These are phyloP conservation scores for Hyaloscypha variabilis DNA, from an alignment of 495 filamentous ascomycete genomes.

Conservation along the genomic window DNA sequence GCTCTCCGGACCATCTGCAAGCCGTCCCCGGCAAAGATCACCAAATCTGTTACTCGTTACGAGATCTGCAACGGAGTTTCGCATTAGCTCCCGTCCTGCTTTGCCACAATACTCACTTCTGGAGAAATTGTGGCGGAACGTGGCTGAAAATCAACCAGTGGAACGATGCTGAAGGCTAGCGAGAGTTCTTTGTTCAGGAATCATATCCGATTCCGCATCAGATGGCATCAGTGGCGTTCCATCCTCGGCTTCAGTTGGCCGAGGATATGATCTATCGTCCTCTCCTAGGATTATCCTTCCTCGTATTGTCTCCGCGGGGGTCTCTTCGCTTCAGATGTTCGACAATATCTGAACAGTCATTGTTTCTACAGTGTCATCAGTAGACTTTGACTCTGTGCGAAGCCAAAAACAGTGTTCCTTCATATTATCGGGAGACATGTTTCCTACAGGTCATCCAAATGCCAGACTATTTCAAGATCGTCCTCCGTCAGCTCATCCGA, in stretches of 20 bases:
- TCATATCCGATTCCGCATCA: not conserved
- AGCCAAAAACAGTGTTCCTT: not conserved
- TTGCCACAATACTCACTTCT: not conserved
- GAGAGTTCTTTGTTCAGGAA: not conserved
- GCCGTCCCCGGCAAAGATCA: not conserved
- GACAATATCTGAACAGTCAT: conserved; percentile 8
- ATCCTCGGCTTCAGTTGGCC: conserved; percentile 1
- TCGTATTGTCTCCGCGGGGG: not conserved
- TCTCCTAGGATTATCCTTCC: not conserved
- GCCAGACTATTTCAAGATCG: conserved; percentile 6
- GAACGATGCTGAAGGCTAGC: not conserved
- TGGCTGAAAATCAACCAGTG: not conserved
- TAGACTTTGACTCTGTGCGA: not conserved
- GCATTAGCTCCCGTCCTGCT: not conserved
- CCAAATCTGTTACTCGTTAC: not conserved
- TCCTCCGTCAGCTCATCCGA: not conserved
- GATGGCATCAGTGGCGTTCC: not conserved
- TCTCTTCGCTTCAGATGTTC: not conserved
- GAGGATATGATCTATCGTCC: conserved; percentile 15
- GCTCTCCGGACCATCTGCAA: not conserved
- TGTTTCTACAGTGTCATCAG: conserved; percentile 1
- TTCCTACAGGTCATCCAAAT: not conserved
- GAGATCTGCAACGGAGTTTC: not conserved
- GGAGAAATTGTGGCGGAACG: not conserved
- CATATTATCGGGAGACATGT: conserved; percentile 11